Conservation (phyloP, 1,139 yeast genomes). For the Pichia sp. region DNA sequence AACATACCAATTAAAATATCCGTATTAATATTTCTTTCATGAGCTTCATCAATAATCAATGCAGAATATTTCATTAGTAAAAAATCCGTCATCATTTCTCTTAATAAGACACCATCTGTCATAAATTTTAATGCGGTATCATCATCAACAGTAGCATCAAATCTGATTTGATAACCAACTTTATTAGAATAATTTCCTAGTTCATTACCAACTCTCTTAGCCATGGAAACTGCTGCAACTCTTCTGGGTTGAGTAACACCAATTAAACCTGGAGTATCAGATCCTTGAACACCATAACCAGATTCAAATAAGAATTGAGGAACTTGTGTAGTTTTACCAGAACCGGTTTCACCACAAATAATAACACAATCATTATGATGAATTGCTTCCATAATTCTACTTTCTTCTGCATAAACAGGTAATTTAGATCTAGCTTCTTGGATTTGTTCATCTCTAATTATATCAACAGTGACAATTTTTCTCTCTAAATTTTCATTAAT, state of each 20-base stretch:
- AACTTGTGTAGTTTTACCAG: constrained; percentile 77
- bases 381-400: constrained; percentile 90
- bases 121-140: constrained; percentile 86
- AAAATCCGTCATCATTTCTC: constrained; percentile 90
- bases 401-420: constrained; percentile 92
- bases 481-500: constrained; percentile 50
- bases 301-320: constrained; percentile 79
- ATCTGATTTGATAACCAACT: constrained; percentile 89
- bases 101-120: constrained; percentile 95
- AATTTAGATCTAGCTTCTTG: constrained; percentile 62
- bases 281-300: constrained; percentile 66
- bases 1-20: constrained; percentile 93
- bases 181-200: constrained; percentile 69
- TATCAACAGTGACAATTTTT: constrained; percentile 62
- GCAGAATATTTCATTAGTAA: constrained; percentile 75
- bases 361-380: constrained; percentile 88
- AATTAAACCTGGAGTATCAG: constrained; percentile 82
- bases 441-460: constrained; percentile 57
- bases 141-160: constrained; percentile 65
- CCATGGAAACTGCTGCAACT: constrained; percentile 98
- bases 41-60: constrained; percentile 93
- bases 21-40: constrained; percentile 91
- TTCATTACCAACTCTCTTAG: constrained; percentile 78
- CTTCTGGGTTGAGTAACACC: constrained; percentile 97
- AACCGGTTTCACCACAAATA: constrained; percentile 89